Percentiles rank a stretch among this genome's conserved stretches.
Evolutionary conservation across 345 rosid genomes (phyloP).

Genomic region (Erysimum cheiranthoides): DNA sequence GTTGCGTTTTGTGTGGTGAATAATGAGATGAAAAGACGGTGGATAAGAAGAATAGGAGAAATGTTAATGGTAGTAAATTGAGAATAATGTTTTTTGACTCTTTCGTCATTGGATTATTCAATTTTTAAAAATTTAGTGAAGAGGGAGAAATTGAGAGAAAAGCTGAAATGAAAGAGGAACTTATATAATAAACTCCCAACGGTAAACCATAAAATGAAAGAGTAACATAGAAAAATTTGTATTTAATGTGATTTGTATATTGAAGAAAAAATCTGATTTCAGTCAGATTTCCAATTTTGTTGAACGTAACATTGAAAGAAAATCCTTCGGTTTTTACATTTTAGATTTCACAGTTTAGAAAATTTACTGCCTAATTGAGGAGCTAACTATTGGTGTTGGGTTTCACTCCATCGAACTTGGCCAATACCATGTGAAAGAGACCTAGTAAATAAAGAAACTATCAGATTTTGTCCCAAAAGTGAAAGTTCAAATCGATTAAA

Average conservation of each 20-base stretch:
- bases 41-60: conserved; percentile 16
- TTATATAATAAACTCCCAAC: neutral
- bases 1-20: conserved; percentile 34
- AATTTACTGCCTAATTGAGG: neutral
- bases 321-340: neutral
- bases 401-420: neutral
- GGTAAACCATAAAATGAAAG: conserved; percentile 10
- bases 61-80: neutral
- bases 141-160: neutral
- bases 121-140: neutral
- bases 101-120: neutral
- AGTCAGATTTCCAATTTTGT: conserved; percentile 1
- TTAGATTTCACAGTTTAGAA: too few relatives aligned
- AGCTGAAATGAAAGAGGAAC: conserved; percentile 3
- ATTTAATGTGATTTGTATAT: neutral
- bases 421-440: neutral
- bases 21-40: conserved; percentile 23
- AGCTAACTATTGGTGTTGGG: neutral
- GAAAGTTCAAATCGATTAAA: neutral
- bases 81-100: conserved; percentile 1
- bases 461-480: neutral
- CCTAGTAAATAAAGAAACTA: neutral
- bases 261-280: neutral
- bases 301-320: neutral
- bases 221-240: neutral